Base-by-base conservation (phyloP, 495 filamentous ascomycete genomes). In the Articulospora tetracladia region DNA sequence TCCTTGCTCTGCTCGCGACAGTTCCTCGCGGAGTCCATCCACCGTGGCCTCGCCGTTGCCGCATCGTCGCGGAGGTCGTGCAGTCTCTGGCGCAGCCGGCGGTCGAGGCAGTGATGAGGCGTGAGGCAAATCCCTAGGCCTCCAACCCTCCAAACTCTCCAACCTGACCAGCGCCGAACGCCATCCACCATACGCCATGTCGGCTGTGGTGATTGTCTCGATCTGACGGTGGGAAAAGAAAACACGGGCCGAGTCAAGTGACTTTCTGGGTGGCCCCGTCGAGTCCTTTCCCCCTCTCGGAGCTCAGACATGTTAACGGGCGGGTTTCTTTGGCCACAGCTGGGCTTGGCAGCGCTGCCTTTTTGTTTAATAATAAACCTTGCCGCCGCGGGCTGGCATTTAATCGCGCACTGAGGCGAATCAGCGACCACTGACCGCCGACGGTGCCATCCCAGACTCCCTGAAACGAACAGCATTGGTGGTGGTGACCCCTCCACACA, bases 341-440 rank as follows among this genome's bases (percentile, higher is more conserved):
- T n/a, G 4, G 39, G 17, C 39, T 44, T 44, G 39, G 39, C 39
- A 44, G 3, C 3, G 39, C 39, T 44, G 4, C 4, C 3, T 17
- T 44, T n/a, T 44, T 7, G 4, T 7, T 44, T 44, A 44, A 44
- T 44, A 44, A 44, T 44, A 44, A 44, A 44, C 39, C 30, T 44
- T 44, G n/a, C 39, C 39, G 39, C 39, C 39, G 39, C 39, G 7
- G 39, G 39, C 39, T 44, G 39, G 39, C 3, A 44, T 59, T 60
- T 60, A 60, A 60, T 60, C 50, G 58, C 58, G 58, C 58, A 60
- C 26, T 28, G 57, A 59, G 48, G 48, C 48, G 57, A 53, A 52
- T 51, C 48, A 53, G n/a, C 13, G 20, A 32, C 39, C 30, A 44
- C 17, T 44, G 15, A 44, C 39, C 11, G 10, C 39, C 39, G 39